Evolutionary conservation across 352 stramenopile species (phyloP).

Genomic region (Pythium grandisporangium): DNA sequence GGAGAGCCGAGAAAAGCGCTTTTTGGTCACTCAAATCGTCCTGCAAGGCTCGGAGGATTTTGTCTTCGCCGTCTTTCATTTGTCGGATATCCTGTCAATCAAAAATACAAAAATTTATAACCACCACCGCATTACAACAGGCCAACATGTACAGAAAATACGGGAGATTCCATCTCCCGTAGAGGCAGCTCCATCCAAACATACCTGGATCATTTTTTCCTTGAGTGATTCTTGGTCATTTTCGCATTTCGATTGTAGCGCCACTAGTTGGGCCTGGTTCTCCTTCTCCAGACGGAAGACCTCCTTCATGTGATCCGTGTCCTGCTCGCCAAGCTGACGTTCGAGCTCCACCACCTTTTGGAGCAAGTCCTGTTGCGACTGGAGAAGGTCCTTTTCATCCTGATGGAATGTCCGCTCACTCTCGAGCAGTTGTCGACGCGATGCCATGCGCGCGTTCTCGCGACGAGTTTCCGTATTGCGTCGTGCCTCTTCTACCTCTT

Average conservation of each 20-base stretch:
- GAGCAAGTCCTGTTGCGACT: constrained; percentile 50
- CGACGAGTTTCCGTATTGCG: constrained; percentile 27
- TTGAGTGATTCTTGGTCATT: constrained; percentile 58
- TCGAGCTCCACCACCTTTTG: constrained; percentile 58
- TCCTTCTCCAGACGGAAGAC: constrained; percentile 52
- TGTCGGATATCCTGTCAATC: constrained; percentile 35
- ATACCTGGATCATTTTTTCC: constrained; percentile 39
- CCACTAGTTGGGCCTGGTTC: constrained; percentile 28
- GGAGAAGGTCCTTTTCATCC: constrained; percentile 56
- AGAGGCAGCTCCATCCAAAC: background rate
- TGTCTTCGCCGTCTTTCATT: constrained; percentile 51
- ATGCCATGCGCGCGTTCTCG: constrained; percentile 36
- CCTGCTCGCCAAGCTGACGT: constrained; percentile 45
- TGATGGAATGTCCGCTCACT: constrained; percentile 56
- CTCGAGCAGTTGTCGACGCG: constrained; percentile 44
- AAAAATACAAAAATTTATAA: background rate
- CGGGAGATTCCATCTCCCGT: background rate
- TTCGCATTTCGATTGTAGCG: constrained; percentile 30
- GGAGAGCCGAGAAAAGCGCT: constrained; percentile 30
- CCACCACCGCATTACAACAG: no score
- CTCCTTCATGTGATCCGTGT: constrained; percentile 56
- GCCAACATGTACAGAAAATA: no score
- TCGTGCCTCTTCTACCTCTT: constrained; percentile 24
- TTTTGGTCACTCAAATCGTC: constrained; percentile 41
- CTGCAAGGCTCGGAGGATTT: constrained; percentile 33